Base-by-base conservation (phyloP, 1,284 basidiomycete species). In the Cryptococcus wingfieldii region DNA sequence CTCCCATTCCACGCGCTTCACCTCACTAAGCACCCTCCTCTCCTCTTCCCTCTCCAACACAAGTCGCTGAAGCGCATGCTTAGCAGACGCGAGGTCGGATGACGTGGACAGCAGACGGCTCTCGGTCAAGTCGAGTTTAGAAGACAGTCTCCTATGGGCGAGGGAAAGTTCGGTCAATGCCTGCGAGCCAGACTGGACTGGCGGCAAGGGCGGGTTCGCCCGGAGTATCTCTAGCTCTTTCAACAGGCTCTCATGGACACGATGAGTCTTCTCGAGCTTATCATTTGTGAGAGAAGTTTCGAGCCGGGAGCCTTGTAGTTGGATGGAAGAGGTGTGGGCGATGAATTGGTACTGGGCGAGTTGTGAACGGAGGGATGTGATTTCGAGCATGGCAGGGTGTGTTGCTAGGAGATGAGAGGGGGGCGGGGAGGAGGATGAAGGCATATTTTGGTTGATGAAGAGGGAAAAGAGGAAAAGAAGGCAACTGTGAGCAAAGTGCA, bases 331-430 rank as follows among this genome's bases (percentile, higher is more conserved):
- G 54, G 72, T 69, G 60, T 78, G 77, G 27, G 72, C 67, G 2
- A 71, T 63, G 27, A 65, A 62, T 57, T 77, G 87, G 64, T 86
- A 89, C 47, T 83, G 83, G 44, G 79, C 75, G 6, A 87, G 80
- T 2, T 86, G 83, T n/a, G 79, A 73, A 52, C 84, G 82, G 19
- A 88, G 80, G 58, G 83, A 84, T 18, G 79, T 65, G 31, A 89
- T 79, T 73, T 89, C 86, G 31, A 83, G 73, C 10, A 81, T 78
- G 27, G 89, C 79, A 12, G 87, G 87, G 65, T 89, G 85, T 0
- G 67, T 56, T 2, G 62, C 27, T 1, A 68, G 62, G 2, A 75
- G 51, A 12, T 47, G 41, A 10, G 51, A 18, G n/a, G 45, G 27
- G 27, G 47, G 46, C n/a, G 34, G 5, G 14, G 16, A 28, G n/a